Evolutionary conservation across 2,329 filamentous ascomycete genomes (phyloP).

Genomic region (Aspergillus ochraceus): DNA sequence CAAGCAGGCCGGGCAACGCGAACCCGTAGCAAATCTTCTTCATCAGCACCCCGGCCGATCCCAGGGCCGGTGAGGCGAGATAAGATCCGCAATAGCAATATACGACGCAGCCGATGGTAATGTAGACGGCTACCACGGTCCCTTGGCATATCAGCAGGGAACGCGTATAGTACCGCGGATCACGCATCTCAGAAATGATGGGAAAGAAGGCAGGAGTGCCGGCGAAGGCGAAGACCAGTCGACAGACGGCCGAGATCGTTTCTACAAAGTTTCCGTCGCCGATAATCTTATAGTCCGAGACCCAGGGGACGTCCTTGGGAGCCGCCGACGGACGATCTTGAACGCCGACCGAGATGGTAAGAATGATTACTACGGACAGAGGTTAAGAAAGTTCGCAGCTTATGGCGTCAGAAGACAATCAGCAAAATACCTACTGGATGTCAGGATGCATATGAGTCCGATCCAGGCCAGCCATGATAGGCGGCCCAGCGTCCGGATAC

Average conservation of each 20-base stretch:
- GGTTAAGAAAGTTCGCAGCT: slow-evolving; percentile 10
- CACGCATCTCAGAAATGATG: slow-evolving; percentile 40
- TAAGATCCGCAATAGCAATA: slow-evolving; percentile 50
- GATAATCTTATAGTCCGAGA: slow-evolving; percentile 30
- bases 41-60: slow-evolving; percentile 43
- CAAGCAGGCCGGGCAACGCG: slow-evolving; percentile 34
- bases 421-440: slow-evolving; percentile 20
- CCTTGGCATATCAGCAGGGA: slow-evolving; percentile 34
- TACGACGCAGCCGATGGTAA: slow-evolving; percentile 41
- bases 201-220: slow-evolving; percentile 34
- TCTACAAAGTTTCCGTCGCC: slow-evolving; percentile 24
- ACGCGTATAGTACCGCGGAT: slow-evolving; percentile 33
- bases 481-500: slow-evolving; percentile 36
- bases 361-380: slow-evolving; percentile 19
- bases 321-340: slow-evolving; percentile 37
- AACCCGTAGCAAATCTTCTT: slow-evolving; percentile 50
- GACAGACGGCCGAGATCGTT: slow-evolving; percentile 30
- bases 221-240: slow-evolving; percentile 30
- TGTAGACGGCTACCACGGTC: slow-evolving; percentile 33
- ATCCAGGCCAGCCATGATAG: slow-evolving; percentile 39
- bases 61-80: slow-evolving; percentile 50
- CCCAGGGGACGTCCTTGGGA: slow-evolving; percentile 28
- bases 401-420: slow-evolving; percentile 14
- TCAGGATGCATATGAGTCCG: slow-evolving; percentile 26
- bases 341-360: slow-evolving; percentile 30